Conservation (phyloP, 2,329 filamentous ascomycete species). For the Fusarium chlamydosporum region DNA sequence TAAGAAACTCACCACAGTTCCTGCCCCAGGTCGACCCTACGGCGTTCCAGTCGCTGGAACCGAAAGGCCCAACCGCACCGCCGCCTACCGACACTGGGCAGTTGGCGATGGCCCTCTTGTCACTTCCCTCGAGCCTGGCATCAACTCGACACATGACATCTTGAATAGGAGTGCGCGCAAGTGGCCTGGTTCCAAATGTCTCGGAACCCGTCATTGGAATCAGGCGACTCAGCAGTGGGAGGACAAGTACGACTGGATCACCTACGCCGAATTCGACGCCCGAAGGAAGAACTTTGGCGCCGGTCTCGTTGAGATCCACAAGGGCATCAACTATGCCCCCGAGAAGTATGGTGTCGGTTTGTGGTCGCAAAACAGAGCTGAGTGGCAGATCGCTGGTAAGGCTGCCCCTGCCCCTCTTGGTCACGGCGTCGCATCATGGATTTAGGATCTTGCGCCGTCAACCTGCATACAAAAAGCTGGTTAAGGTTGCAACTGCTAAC, state of each 20-base stretch:
- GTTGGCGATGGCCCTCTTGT: constrained; percentile 79
- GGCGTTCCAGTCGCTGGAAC: constrained; percentile 82
- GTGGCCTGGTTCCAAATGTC: constrained; percentile 76
- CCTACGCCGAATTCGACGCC: constrained; percentile 82
- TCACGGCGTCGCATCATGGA: constrained; percentile 15
- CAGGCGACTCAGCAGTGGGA: constrained; percentile 77
- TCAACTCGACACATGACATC: constrained; percentile 81
- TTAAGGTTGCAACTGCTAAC: constrained; percentile 26
- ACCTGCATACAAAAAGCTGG: constrained; percentile 15
- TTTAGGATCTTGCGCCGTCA: constrained; percentile 12
- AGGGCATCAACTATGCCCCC: constrained; percentile 73
- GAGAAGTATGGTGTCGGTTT: constrained; percentile 82
- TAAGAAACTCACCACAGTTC: constrained; percentile 70
- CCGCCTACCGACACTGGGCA: constrained; percentile 87
- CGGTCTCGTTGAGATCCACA: constrained; percentile 86
- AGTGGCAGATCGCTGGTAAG: constrained; percentile 86
- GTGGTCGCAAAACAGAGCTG: constrained; percentile 87
- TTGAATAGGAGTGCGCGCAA: constrained; percentile 78
- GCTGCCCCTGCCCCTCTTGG: constrained; percentile 13
- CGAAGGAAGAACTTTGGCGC: constrained; percentile 87
- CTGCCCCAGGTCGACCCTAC: constrained; percentile 82
- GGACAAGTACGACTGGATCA: constrained; percentile 85
- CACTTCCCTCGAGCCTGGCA: constrained; percentile 77
- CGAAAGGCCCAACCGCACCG: constrained; percentile 77
- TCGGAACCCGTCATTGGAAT: constrained; percentile 87